Evolutionary conservation across 2,329 filamentous ascomycete species (phyloP).

Genomic region (Aspergillus novofumigatus): DNA sequence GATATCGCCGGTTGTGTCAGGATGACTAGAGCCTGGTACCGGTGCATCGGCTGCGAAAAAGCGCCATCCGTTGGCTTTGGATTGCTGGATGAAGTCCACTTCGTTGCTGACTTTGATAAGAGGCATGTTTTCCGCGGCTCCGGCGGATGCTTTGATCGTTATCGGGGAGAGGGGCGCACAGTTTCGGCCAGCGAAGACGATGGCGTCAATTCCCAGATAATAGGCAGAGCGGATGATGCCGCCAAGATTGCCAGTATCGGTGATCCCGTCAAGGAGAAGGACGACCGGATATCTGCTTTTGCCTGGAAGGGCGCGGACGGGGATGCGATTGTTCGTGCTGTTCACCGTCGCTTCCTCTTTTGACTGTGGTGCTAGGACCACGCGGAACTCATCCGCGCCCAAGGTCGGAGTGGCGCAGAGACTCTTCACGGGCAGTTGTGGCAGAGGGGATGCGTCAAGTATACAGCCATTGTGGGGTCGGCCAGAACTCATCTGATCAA

Average conservation of each 20-base stretch:
- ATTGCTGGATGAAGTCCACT: constrained; percentile 64
- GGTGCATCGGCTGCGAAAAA: constrained; percentile 69
- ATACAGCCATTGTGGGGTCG: constrained; percentile 88
- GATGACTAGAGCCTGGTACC: constrained; percentile 20
- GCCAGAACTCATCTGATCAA: constrained; percentile 78
- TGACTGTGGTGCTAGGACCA: constrained; percentile 64
- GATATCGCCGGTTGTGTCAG: constrained; percentile 29
- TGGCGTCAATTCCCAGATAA: constrained; percentile 83
- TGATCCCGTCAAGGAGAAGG: constrained; percentile 44
- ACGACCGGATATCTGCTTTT: constrained; percentile 36
- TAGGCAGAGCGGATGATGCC: constrained; percentile 83
- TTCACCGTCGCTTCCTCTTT: constrained; percentile 72
- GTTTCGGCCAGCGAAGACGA: constrained; percentile 69
- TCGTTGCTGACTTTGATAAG: constrained; percentile 68
- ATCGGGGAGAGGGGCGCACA: constrained; percentile 72
- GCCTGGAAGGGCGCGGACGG: constrained; percentile 20
- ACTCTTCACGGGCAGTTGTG: constrained; percentile 62
- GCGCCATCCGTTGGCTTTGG: constrained; percentile 70
- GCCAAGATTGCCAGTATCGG: constrained; percentile 87
- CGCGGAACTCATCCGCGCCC: constrained; percentile 50
- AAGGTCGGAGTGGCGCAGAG: constrained; percentile 51
- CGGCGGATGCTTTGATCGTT: constrained; percentile 81
- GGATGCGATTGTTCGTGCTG: constrained; percentile 55
- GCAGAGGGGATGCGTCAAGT: constrained; percentile 80
- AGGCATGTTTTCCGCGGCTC: constrained; percentile 75